Conservation (phyloP, 148 eudicot species). For the Hydrangea macrophylla region DNA sequence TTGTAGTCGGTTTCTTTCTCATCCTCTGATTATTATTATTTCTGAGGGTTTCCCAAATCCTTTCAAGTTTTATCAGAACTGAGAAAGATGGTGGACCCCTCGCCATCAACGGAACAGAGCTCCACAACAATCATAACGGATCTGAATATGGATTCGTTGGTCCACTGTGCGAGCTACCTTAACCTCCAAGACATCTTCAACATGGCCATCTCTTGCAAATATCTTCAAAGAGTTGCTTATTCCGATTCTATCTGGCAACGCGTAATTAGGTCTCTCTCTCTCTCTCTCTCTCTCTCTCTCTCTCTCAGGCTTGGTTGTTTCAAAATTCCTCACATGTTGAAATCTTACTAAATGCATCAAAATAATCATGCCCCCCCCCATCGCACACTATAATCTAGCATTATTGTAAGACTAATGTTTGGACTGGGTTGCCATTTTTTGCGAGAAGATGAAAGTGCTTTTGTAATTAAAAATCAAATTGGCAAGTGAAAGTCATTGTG, state of each 20-base stretch:
- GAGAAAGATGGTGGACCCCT: not conserved
- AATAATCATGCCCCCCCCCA: not conserved
- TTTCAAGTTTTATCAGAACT: too few relatives aligned
- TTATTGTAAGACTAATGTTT: too few relatives aligned
- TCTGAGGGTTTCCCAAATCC: not conserved
- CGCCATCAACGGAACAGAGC: constrained; percentile 15
- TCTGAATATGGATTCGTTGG: constrained; percentile 47
- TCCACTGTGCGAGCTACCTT: constrained; percentile 44
- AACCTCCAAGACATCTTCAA: constrained; percentile 53
- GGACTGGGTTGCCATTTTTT: too few relatives aligned
- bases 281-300: not conserved
- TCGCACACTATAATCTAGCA: too few relatives aligned
- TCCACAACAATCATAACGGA: constrained; percentile 40
- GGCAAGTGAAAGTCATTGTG: too few relatives aligned
- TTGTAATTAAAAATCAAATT: too few relatives aligned
- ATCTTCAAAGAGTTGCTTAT: constrained; percentile 43
- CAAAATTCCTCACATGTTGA: not conserved
- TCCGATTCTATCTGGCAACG: constrained; percentile 66
- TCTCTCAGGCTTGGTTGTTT: not conserved
- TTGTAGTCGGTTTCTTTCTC: not conserved
- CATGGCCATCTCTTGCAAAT: constrained; percentile 61
- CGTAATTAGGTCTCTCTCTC: constrained; percentile 46
- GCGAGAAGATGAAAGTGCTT: too few relatives aligned
- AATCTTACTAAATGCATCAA: not conserved
- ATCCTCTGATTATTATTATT: not conserved